phyloP scores from a whole-genome alignment of 345 rosid species.

The Alliaria petiolata region DNA sequence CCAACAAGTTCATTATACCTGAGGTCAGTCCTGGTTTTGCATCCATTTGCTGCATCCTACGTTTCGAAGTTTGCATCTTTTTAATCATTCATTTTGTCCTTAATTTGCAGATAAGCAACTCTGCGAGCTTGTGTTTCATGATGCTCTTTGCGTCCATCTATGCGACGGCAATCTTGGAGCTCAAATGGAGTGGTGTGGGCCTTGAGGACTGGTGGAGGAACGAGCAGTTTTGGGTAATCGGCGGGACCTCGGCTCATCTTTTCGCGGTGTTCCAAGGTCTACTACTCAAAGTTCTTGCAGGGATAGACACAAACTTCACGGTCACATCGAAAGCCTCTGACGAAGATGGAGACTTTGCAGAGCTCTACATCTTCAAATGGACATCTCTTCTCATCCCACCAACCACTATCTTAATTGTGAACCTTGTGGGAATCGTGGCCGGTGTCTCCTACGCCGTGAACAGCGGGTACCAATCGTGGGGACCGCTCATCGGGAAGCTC shows the following conservation, averaged over 20 bases:
- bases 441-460: conserved; percentile 84
- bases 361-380: conserved; percentile 96
- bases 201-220: conserved; percentile 98
- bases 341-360: conserved; percentile 88
- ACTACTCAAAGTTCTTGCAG: conserved; percentile 84
- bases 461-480: conserved; percentile 98
- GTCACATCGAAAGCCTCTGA: conserved; percentile 95
- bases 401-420: conserved; percentile 75
- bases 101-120: too few relatives aligned
- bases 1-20: too few relatives aligned
- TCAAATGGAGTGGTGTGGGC: too few relatives aligned
- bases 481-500: conserved; percentile 86
- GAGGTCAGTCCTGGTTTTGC: too few relatives aligned
- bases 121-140: too few relatives aligned
- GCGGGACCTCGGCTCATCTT: conserved; percentile 93
- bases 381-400: conserved; percentile 95
- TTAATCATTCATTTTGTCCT: too few relatives aligned
- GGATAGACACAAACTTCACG: conserved; percentile 92
- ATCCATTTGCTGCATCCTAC: too few relatives aligned
- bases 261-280: conserved; percentile 97
- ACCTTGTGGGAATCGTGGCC: conserved; percentile 80
- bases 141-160: too few relatives aligned
- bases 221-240: conserved; percentile 98
- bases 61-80: too few relatives aligned
- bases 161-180: too few relatives aligned